Evolutionary conservation across 176 grass and related monocot genomes (phyloP).

Genomic region (Canna indica): DNA sequence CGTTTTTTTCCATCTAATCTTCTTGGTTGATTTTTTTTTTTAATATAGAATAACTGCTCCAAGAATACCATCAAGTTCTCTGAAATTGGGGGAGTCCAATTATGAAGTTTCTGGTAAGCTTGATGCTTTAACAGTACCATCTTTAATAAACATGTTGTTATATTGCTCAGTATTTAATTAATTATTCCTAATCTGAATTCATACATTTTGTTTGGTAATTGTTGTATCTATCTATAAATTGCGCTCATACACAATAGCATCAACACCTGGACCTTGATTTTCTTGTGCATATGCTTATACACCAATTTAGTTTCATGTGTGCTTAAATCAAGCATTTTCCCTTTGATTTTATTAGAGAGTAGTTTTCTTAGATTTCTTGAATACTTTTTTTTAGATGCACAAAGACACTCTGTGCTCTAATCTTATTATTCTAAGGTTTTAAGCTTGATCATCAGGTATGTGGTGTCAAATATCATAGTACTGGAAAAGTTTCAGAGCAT

Average conservation of each 20-base stretch:
- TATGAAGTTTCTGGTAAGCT: conserved; percentile 67
- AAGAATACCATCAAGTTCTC: conserved; percentile 63
- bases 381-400: too few species aligned
- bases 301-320: too few species aligned
- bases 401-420: too few species aligned
- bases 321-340: too few species aligned
- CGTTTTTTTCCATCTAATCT: not conserved
- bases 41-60: conserved; percentile 74
- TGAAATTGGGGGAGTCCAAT: conserved; percentile 74
- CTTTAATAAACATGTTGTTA: not conserved
- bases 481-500: too few species aligned
- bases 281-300: too few species aligned
- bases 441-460: too few species aligned
- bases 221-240: not conserved
- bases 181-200: too few species aligned
- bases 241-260: not conserved
- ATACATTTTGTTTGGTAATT: not conserved
- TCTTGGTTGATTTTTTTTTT: conserved; percentile 5
- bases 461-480: too few species aligned
- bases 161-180: conserved; percentile 17
- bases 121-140: not conserved
- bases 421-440: too few species aligned
- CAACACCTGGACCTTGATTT: not conserved
- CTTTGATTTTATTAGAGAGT: too few species aligned
- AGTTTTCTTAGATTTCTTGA: too few species aligned